phyloP scores from a whole-genome alignment of 83 land plant genomes.

The Thuja plicata region DNA sequence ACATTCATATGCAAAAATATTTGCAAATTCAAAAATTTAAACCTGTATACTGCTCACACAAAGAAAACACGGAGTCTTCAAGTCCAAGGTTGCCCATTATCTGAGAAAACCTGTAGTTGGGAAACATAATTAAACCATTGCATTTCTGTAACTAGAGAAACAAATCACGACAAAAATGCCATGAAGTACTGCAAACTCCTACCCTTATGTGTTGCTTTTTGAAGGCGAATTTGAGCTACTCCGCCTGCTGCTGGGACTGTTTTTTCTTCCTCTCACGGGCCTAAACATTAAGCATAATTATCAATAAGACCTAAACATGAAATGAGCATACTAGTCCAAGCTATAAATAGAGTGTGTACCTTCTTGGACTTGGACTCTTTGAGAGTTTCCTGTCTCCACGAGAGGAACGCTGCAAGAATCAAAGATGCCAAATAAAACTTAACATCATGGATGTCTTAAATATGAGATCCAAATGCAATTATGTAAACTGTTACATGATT shows the following conservation, averaged over 20 bases:
- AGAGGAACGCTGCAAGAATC: too few relatives aligned
- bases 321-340: too few relatives aligned
- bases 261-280: conserved; percentile 16
- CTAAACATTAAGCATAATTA: background rate
- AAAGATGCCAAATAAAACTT: too few relatives aligned
- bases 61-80: background rate
- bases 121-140: background rate
- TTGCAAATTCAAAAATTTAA: background rate
- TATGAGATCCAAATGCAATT: too few relatives aligned
- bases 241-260: conserved; percentile 15
- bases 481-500: too few relatives aligned
- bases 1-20: background rate
- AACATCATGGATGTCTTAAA: too few relatives aligned
- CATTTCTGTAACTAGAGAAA: background rate
- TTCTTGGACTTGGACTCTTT: too few relatives aligned
- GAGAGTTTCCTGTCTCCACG: too few relatives aligned
- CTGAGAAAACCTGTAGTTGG: background rate
- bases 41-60: background rate
- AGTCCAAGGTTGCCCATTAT: background rate
- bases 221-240: conserved; percentile 19
- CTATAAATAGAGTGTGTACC: too few relatives aligned
- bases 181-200: background rate
- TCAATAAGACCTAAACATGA: too few relatives aligned
- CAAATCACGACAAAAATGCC: background rate
- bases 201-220: conserved; percentile 9